Conservation (phyloP, 257 asterid genomes). For the Scutellaria baicalensis region DNA sequence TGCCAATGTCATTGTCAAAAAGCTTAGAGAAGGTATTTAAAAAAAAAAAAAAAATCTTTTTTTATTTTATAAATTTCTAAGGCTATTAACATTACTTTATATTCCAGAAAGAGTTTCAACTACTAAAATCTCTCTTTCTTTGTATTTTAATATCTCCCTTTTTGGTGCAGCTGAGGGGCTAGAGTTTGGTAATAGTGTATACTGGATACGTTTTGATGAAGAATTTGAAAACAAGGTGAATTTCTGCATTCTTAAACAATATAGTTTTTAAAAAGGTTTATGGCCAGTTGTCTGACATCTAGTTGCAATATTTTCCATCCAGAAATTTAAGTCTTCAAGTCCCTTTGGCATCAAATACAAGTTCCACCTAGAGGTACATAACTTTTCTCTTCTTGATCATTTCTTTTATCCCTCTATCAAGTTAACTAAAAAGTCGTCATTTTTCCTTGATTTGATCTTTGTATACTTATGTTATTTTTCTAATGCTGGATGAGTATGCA, state of each 20-base stretch:
- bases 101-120: not conserved
- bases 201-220: slow-evolving; percentile 79
- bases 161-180: slow-evolving; percentile 81
- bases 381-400: not conserved
- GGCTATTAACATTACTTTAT: not conserved
- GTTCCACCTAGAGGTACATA: slow-evolving; percentile 82
- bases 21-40: slow-evolving; percentile 87
- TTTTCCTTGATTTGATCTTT: not conserved
- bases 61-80: not conserved
- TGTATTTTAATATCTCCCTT: not conserved
- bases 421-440: not conserved
- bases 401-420: not conserved
- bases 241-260: not conserved
- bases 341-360: slow-evolving; percentile 94
- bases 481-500: not conserved
- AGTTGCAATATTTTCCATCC: slow-evolving; percentile 7
- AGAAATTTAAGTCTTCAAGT: slow-evolving; percentile 80
- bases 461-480: not conserved
- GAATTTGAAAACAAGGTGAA: slow-evolving; percentile 69
- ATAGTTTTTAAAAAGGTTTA: not conserved
- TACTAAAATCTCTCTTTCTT: not conserved
- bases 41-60: no score
- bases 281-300: not conserved
- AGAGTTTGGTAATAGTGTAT: slow-evolving; percentile 83
- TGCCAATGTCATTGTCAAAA: slow-evolving; percentile 84